phyloP scores from a whole-genome alignment of 1,284 basidiomycete genomes.

The Chondrostereum purpureum region DNA sequence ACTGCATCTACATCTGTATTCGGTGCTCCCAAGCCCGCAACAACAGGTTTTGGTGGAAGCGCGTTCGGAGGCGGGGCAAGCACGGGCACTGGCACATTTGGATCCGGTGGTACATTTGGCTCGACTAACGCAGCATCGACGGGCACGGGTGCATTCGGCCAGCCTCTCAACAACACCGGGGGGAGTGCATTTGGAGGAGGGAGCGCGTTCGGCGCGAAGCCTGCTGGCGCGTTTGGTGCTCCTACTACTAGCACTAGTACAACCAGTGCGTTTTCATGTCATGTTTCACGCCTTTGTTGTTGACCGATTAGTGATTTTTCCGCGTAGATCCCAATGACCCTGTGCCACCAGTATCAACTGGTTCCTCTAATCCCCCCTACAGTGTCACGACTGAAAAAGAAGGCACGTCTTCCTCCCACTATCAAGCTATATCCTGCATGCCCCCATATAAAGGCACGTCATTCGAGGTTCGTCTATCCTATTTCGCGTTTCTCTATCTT shows the following conservation, averaged over 20 bases:
- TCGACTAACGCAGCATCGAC: conserved; percentile 22
- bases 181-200: conserved; percentile 27
- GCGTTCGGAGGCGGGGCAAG: conserved; percentile 48
- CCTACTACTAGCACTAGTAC: conserved; percentile 33
- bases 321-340: conserved; percentile 25
- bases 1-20: conserved; percentile 43
- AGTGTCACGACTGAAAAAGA: conserved; percentile 55
- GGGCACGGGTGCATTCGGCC: conserved; percentile 32
- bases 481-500: neutral
- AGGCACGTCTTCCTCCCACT: conserved; percentile 42
- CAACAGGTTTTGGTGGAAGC: conserved; percentile 53
- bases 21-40: conserved; percentile 56
- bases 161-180: conserved; percentile 17
- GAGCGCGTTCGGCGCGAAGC: conserved; percentile 25
- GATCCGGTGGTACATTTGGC: conserved; percentile 33
- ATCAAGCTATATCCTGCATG: conserved; percentile 71
- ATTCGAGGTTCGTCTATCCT: conserved; percentile 59
- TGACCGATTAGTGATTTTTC: conserved; percentile 5
- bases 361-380: conserved; percentile 57
- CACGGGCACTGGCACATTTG: neutral
- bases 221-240: conserved; percentile 43
- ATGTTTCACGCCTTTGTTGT: conserved; percentile 7
- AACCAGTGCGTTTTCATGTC: conserved; percentile 13
- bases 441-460: conserved; percentile 63
- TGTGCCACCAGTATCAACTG: conserved; percentile 51